Base-by-base conservation (phyloP, 164 flowering plant species). In the Vitis cinerea region DNA sequence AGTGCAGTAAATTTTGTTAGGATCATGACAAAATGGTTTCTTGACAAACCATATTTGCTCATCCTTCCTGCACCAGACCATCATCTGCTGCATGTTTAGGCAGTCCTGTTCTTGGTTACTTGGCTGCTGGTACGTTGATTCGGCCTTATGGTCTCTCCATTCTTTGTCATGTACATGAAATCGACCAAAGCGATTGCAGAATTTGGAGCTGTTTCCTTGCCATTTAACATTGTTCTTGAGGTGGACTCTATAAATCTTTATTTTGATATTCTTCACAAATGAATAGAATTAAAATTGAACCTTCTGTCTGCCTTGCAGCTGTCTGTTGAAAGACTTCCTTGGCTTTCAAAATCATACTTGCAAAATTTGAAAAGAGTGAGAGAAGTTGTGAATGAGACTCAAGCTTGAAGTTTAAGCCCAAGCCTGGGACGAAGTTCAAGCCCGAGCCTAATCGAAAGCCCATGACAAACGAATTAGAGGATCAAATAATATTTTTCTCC, bases 171-270 rank as follows among this genome's bases (percentile, higher is more conserved):
- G 99, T 96, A 55, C 99, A 96, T 83, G 99, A 6, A 87, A 19
- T 1, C 23, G 50, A 96, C 99, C 50, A 96, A 96, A 73, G 97
- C 99, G 37, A 92, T 96, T 74, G 99, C 99, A 66, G 98, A 96
- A 85, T 96, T 96, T 78, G 99, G 98, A 66, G 98, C 93, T 78
- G 98, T 96, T 71, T 93, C 93, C 84, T 83, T 96, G 83, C 83
- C 93, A 59, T 96, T 93, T 74, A 96, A 96, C 72, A 96, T 93
- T 84, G 99, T 98, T 73, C 99, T 96, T 75, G 99, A 96, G 99
- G 99, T 96, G 75, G 60, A 65, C 54, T 75, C 19, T 23, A 44
- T 67, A 37, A 51, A 37, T 67, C 50, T 72, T 63, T n/a, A 10
- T 65, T 19, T 30, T 31, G 7, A 19, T 19, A 19, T 19, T 19